A percentile compares a stretch with the other conserved stretches of the same genome.
Conservation (phyloP, 1,139 yeast genomes). For the Zhuliangozyma parablackwelliae region DNA sequence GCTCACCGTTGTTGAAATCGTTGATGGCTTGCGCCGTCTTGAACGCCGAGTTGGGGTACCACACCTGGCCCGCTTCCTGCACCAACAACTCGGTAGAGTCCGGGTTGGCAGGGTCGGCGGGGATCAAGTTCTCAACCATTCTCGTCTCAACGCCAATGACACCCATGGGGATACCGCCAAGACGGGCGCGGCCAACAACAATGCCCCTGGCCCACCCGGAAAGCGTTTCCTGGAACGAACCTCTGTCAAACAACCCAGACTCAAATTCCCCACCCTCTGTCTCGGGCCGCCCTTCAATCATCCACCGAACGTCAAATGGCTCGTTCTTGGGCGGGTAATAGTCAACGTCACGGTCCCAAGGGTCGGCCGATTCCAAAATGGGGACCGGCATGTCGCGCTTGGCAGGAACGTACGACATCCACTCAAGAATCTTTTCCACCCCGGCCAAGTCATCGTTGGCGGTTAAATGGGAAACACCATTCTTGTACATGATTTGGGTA, state of each 20-base stretch:
- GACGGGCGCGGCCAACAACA: conserved; percentile 96
- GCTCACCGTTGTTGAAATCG: conserved; percentile 97
- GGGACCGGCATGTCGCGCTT: conserved; percentile 90
- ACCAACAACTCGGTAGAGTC: conserved; percentile 81
- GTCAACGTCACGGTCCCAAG: conserved; percentile 92
- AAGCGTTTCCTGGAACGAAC: conserved; percentile 93
- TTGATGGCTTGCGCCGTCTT: conserved; percentile 98
- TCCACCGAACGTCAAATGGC: conserved; percentile 89
- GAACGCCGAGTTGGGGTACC: conserved; percentile 99
- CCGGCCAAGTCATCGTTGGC: conserved; percentile 96
- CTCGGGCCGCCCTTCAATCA: conserved; percentile 81
- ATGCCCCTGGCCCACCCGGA: conserved; percentile 99
- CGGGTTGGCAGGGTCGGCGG: conserved; percentile 98
- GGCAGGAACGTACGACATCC: conserved; percentile 96
- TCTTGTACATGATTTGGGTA: conserved; percentile 96
- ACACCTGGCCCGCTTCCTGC: conserved; percentile 98
- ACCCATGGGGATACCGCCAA: conserved; percentile 98
- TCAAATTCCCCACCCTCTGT: conserved; percentile 66
- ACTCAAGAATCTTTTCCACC: conserved; percentile 87
- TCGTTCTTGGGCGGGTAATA: conserved; percentile 70
- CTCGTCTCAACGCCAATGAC: conserved; percentile 95
- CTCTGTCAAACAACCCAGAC: conserved; percentile 84
- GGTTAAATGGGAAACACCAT: conserved; percentile 96
- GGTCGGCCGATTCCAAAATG: conserved; percentile 72
- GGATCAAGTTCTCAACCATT: conserved; percentile 79